Evolutionary conservation across 2,329 filamentous ascomycete genomes (phyloP).

Genomic region (Beauveria caledonica): DNA sequence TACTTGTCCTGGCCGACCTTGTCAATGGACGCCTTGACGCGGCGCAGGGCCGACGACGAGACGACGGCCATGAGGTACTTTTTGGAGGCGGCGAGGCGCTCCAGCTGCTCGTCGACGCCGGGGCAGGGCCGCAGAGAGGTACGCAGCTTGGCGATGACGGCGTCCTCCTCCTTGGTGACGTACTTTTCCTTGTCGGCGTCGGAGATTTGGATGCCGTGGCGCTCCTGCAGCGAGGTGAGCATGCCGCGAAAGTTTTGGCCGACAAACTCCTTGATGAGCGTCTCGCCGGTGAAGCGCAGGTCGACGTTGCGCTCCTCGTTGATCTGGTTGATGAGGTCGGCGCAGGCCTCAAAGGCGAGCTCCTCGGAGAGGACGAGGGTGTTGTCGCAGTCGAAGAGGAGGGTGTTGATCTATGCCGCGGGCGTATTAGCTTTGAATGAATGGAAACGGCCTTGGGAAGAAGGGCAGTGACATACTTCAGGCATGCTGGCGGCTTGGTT

Average conservation of each 20-base stretch:
- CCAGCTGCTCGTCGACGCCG: slow-evolving; percentile 60
- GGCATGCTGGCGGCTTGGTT: slow-evolving; percentile 10
- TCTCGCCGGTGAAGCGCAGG: slow-evolving; percentile 66
- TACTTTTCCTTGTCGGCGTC: slow-evolving; percentile 64
- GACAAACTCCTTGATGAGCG: slow-evolving; percentile 79
- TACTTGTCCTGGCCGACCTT: slow-evolving; percentile 74
- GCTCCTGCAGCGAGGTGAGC: slow-evolving; percentile 67
- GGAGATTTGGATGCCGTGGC: slow-evolving; percentile 64
- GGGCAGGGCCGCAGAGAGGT: slow-evolving; percentile 58
- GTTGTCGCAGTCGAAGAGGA: slow-evolving; percentile 79
- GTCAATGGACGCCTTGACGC: slow-evolving; percentile 68
- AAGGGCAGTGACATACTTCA: not conserved
- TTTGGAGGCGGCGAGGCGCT: slow-evolving; percentile 49
- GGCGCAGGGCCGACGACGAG: slow-evolving; percentile 67
- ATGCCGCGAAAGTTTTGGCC: slow-evolving; percentile 94
- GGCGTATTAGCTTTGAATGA: not conserved
- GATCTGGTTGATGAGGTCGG: slow-evolving; percentile 81
- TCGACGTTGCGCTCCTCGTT: slow-evolving; percentile 55
- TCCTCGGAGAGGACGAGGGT: slow-evolving; percentile 88
- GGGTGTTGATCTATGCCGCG: slow-evolving; percentile 47
- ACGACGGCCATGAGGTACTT: slow-evolving; percentile 74
- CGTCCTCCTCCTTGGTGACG: slow-evolving; percentile 70
- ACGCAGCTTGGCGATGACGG: slow-evolving; percentile 73
- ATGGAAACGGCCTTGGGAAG: not conserved
- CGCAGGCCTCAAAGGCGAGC: slow-evolving; percentile 85